Base-by-base conservation (phyloP, 2,329 filamentous ascomycete species). In the Aspergillus caelatus region DNA sequence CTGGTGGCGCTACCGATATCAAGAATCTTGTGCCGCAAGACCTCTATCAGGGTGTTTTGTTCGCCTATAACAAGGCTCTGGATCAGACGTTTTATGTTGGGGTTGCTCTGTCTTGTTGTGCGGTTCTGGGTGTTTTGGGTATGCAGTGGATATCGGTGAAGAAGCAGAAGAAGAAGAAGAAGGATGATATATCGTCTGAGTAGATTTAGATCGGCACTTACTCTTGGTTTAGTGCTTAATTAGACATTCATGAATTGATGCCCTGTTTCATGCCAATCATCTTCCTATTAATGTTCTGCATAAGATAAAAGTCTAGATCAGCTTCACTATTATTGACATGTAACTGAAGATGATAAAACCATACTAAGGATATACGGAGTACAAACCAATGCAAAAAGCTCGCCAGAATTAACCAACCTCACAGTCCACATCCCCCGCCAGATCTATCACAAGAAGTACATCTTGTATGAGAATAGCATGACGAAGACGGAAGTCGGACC, bases 91-190 rank as follows among this genome's bases (percentile, higher is more conserved):
- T 66, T 19, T 68, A 66, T 57, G 62, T 66, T 16, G 62, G 55
- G 7, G 48, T 68, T 1, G 66, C 32, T 2, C 39, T 66, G 56
- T 60, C 60, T 4, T 64, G 62, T 43, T 41, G 62, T n/a, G 61
- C 39, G 50, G 48, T 61, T 36, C 12, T 63, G 19, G 66, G 64
- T 1, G 54, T 39, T 23, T 32, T 64, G 4, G 55, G 43, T 10
- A 60, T 67, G 45, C 58, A 67, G 48, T 67, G 64, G 66, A 43
- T 64, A 26, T 64, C 62, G 52, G 64, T 67, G 9, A 62, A 62
- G 54, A 53, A 53, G 26, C 26, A 3, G 26, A 26, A 26, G 23
- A 26, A 26, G 23, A 26, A 26, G 53, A 53, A 53, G 32, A 52
- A 59, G 21, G 43, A 48, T 19, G 23, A 41, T 39, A 26, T 32